A percentile compares a stretch with the other conserved stretches of the same genome.
These are phyloP conservation scores for Amoebophrya sp. DNA, from an alignment of 169 alveolate species.

Conservation along the genomic window DNA sequence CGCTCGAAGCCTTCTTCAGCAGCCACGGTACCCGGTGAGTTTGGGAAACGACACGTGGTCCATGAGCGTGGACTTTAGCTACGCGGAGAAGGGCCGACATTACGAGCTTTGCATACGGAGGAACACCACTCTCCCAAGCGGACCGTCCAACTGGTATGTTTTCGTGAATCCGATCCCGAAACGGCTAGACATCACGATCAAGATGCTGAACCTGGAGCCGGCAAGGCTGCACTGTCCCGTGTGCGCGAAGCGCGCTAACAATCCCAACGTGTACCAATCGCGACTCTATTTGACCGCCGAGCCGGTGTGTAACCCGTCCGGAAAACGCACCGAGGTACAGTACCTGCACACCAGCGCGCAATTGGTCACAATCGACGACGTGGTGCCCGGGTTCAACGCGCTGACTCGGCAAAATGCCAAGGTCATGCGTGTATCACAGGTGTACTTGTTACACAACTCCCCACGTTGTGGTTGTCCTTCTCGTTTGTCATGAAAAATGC, in stretches of 20 bases:
- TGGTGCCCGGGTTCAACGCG: neutral
- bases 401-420: neutral
- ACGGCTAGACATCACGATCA: neutral
- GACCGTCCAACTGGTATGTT: neutral
- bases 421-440: neutral
- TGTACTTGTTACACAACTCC: no score
- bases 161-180: neutral
- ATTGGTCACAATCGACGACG: neutral
- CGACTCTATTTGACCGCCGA: neutral
- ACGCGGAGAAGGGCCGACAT: neutral
- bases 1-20: neutral
- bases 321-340: neutral
- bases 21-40: neutral
- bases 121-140: neutral
- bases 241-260: neutral
- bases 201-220: slow-evolving; percentile 7
- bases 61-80: neutral
- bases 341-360: neutral
- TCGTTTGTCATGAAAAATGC: no score
- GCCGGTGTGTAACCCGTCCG: neutral
- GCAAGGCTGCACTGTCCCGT: neutral
- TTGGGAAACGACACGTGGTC: neutral
- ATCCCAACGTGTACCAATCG: neutral
- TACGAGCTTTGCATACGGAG: neutral
- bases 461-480: no score